Evolutionary conservation across 805 yeast genomes (phyloP).

Genomic region (Naumovozyma dairenensis): DNA sequence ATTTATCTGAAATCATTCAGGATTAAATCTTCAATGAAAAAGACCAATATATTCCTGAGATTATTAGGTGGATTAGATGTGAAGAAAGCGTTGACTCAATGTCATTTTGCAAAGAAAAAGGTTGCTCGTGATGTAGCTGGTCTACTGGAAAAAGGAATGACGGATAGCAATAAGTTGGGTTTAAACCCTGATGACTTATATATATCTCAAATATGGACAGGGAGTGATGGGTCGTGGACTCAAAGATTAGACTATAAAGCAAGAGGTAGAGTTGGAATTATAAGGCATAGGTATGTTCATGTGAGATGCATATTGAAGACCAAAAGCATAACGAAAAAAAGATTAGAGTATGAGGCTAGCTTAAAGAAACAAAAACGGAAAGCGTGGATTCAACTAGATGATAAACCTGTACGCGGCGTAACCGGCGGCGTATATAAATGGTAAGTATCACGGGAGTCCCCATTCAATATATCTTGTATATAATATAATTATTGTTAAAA

Average conservation of each 20-base stretch:
- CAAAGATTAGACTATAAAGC: constrained; percentile 76
- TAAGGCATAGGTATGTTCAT: constrained; percentile 69
- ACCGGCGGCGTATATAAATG: constrained; percentile 47
- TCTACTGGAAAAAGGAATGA: constrained; percentile 60
- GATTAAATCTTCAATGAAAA: constrained; percentile 79
- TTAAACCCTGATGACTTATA: constrained; percentile 53
- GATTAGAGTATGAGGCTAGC: constrained; percentile 51
- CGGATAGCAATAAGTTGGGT: constrained; percentile 54
- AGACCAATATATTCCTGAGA: constrained; percentile 71
- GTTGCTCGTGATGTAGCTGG: constrained; percentile 72
- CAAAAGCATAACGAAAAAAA: constrained; percentile 44
- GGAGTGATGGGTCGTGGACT: constrained; percentile 71
- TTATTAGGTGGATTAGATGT: constrained; percentile 63
- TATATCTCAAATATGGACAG: constrained; percentile 80
- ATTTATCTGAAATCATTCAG: constrained; percentile 74
- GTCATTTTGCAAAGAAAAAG: constrained; percentile 76
- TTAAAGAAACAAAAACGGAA: constrained; percentile 39
- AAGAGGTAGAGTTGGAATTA: constrained; percentile 80
- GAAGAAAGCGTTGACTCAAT: constrained; percentile 78
- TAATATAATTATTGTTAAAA: too few relatives aligned
- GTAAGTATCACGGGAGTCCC: too few relatives aligned
- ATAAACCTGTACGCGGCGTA: constrained; percentile 38
- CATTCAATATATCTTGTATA: too few relatives aligned
- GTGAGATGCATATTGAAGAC: constrained; percentile 69
- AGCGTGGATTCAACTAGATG: constrained; percentile 42